phyloP scores from a whole-genome alignment of 2,329 filamentous ascomycete species.

The Coniochaeta ligniaria region DNA sequence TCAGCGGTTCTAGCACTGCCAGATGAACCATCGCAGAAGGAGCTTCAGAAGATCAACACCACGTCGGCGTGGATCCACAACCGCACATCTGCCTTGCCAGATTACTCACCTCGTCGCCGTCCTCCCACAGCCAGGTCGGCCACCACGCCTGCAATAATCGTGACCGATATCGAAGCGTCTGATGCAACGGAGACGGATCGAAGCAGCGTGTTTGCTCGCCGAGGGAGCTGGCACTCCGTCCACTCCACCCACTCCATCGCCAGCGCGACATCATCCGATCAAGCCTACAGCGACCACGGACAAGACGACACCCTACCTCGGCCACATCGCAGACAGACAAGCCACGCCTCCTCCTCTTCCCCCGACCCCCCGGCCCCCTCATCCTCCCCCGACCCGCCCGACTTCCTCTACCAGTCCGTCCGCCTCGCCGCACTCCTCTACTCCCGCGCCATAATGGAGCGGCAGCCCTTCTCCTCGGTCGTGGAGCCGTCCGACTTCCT shows the following conservation, averaged over 20 bases:
- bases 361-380: background rate
- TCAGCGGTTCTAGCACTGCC: constrained; percentile 33
- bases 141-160: background rate
- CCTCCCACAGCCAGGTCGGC: background rate
- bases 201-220: background rate
- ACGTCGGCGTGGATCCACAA: constrained; percentile 32
- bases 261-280: background rate
- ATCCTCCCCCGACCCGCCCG: constrained; percentile 18
- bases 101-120: constrained; percentile 6
- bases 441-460: constrained; percentile 34
- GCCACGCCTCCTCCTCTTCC: background rate
- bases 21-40: constrained; percentile 20
- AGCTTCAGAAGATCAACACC: constrained; percentile 29
- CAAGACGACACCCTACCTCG: background rate
- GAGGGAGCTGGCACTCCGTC: background rate
- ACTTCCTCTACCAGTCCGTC: constrained; percentile 39
- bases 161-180: background rate
- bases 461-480: constrained; percentile 31
- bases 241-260: background rate
- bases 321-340: background rate
- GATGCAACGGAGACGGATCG: background rate
- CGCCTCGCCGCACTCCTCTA: constrained; percentile 40
- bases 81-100: constrained; percentile 24
- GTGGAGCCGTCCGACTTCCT: constrained; percentile 31
- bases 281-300: constrained; percentile 1